Conservation (phyloP, 257 asterid genomes). For the Galeopsis tetrahit region DNA sequence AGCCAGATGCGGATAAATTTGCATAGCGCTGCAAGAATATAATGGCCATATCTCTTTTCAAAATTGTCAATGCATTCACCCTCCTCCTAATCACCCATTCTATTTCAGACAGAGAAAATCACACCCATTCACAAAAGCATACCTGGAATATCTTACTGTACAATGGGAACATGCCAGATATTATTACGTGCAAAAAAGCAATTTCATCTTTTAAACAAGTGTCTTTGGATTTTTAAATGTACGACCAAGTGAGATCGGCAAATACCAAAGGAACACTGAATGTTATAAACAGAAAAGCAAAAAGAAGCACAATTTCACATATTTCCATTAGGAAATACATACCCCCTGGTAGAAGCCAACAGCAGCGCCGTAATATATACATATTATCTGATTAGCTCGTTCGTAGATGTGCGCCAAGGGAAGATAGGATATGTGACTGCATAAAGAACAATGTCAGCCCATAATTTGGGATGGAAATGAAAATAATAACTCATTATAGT, state of each 20-base stretch:
- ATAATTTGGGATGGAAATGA: slow-evolving; percentile 15
- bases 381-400: slow-evolving; percentile 81
- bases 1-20: slow-evolving; percentile 10
- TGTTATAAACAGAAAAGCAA: slow-evolving; percentile 2
- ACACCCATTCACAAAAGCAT: slow-evolving; percentile 13
- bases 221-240: slow-evolving; percentile 2
- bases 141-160: slow-evolving; percentile 8
- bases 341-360: slow-evolving; percentile 97
- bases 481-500: slow-evolving; percentile 23
- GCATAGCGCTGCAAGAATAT: too few species aligned
- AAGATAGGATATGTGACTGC: slow-evolving; percentile 93
- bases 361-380: slow-evolving; percentile 66
- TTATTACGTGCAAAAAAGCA: neutral
- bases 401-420: slow-evolving; percentile 99
- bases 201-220: slow-evolving; percentile 22
- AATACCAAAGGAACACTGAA: slow-evolving; percentile 26
- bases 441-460: slow-evolving; percentile 25
- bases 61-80: neutral
- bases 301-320: slow-evolving; percentile 4
- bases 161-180: neutral
- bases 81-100: slow-evolving; percentile 25
- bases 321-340: slow-evolving; percentile 35
- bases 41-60: slow-evolving; percentile 11
- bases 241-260: slow-evolving; percentile 23
- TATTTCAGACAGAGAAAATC: slow-evolving; percentile 13